phyloP scores from a whole-genome alignment of 345 rosid species.

The Brassica rapa region DNA sequence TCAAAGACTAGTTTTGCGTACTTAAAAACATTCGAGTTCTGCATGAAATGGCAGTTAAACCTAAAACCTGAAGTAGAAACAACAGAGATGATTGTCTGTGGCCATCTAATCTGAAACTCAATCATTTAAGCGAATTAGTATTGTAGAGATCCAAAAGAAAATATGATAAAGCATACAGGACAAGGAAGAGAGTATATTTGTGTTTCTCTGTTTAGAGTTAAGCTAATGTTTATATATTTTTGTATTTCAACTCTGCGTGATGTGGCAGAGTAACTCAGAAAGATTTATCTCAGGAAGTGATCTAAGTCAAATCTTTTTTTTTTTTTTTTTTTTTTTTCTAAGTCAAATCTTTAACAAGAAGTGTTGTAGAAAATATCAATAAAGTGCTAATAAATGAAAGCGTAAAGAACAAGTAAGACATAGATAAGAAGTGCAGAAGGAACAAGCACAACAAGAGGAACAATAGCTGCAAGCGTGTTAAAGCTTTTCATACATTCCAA shows the following conservation, averaged over 20 bases:
- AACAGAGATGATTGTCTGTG: not conserved
- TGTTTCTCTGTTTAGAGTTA: not conserved
- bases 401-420: slow-evolving; percentile 59
- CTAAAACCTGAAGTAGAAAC: not conserved
- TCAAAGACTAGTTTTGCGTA: not conserved
- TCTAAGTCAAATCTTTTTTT: not conserved
- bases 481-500: slow-evolving; percentile 56
- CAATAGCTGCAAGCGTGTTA: slow-evolving; percentile 61
- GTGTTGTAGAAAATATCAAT: not conserved
- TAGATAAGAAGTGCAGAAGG: slow-evolving; percentile 64
- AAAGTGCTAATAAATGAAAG: slow-evolving; percentile 48
- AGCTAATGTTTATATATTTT: not conserved
- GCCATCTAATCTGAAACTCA: not conserved
- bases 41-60: not conserved
- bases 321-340: not conserved
- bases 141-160: too few relatives aligned
- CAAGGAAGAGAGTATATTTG: not conserved
- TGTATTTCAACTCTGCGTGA: not conserved
- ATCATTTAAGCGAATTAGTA: too few relatives aligned
- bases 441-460: slow-evolving; percentile 67
- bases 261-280: not conserved
- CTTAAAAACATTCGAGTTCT: not conserved
- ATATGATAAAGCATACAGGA: not conserved
- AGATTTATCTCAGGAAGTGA: not conserved
- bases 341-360: not conserved